Conservation (phyloP, 345 rosid species). For the Fremontodendron californicum region DNA sequence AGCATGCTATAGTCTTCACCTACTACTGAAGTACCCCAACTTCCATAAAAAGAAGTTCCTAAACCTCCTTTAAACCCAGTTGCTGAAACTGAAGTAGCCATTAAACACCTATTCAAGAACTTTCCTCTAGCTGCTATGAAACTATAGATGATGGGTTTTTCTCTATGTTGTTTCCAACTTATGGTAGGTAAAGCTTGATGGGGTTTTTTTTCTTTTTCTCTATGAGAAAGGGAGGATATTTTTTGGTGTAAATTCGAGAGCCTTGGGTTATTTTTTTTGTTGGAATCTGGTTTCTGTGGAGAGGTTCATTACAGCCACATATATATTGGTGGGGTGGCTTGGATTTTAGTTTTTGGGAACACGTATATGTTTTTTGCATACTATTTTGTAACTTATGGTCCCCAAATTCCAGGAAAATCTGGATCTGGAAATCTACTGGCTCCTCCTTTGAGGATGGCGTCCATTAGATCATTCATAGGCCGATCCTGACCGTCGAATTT, state of each 20-base stretch:
- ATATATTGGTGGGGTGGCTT: slow-evolving; percentile 19
- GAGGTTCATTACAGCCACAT: slow-evolving; percentile 36
- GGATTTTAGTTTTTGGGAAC: slow-evolving; percentile 21
- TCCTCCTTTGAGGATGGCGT: neutral
- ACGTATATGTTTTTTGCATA: neutral
- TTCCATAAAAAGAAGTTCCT: slow-evolving; percentile 9
- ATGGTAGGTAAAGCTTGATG: neutral
- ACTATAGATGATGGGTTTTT: neutral
- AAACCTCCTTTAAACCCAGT: slow-evolving; percentile 16
- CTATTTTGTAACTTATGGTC: neutral
- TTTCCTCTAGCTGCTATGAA: neutral
- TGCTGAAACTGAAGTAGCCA: slow-evolving; percentile 6
- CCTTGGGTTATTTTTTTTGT: slow-evolving; percentile 22
- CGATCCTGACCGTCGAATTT: neutral
- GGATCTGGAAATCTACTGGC: neutral
- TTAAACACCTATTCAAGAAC: neutral
- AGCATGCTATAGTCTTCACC: slow-evolving; percentile 13
- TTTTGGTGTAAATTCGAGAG: neutral
- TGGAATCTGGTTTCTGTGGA: slow-evolving; percentile 20
- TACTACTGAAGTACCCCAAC: neutral
- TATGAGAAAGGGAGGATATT: neutral
- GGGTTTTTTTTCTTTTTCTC: neutral
- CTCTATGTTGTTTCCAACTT: neutral
- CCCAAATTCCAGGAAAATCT: neutral
- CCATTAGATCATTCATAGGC: neutral